Evolutionary conservation across 2,329 filamentous ascomycete species (phyloP).

Genomic region (Chaetomium strumarium): DNA sequence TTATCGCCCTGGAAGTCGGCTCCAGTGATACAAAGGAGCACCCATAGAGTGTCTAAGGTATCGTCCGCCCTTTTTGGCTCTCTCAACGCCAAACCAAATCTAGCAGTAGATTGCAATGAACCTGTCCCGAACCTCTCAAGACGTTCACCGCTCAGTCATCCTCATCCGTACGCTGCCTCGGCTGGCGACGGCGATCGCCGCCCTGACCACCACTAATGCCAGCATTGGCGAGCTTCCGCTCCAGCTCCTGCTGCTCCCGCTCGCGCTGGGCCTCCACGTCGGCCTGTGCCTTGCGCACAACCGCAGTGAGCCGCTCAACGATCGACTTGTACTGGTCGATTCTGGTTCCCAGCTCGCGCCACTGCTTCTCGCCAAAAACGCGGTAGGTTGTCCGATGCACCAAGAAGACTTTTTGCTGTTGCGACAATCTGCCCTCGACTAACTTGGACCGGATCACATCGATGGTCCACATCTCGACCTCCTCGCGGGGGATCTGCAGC

Average conservation of each 20-base stretch:
- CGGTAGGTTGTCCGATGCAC: slow-evolving; percentile 95
- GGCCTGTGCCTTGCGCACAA: slow-evolving; percentile 75
- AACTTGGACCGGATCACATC: slow-evolving; percentile 94
- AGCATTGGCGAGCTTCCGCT: slow-evolving; percentile 55
- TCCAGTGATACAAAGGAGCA: slow-evolving; percentile 12
- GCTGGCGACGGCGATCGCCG: slow-evolving; percentile 28
- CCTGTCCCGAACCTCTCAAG: not conserved
- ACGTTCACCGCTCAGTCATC: slow-evolving; percentile 42
- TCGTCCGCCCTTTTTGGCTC: slow-evolving; percentile 15
- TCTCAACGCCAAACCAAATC: slow-evolving; percentile 17
- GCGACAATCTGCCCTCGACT: slow-evolving; percentile 92
- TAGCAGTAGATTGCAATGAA: slow-evolving; percentile 13
- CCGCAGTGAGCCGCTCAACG: slow-evolving; percentile 68
- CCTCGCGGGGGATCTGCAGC: slow-evolving; percentile 72
- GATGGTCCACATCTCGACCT: slow-evolving; percentile 98
- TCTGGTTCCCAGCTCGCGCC: slow-evolving; percentile 85
- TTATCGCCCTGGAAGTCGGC: slow-evolving; percentile 16
- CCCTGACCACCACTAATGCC: slow-evolving; percentile 31
- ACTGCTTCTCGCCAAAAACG: slow-evolving; percentile 96
- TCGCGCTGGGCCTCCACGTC: slow-evolving; percentile 72
- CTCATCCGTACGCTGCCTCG: slow-evolving; percentile 42
- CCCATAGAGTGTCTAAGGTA: slow-evolving; percentile 5
- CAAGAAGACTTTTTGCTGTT: slow-evolving; percentile 87
- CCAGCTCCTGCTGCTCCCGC: slow-evolving; percentile 65
- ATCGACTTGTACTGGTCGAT: slow-evolving; percentile 88